These are phyloP conservation scores for Populus hybrid DNA, from an alignment of 441 rosid species.

Conservation along the genomic window DNA sequence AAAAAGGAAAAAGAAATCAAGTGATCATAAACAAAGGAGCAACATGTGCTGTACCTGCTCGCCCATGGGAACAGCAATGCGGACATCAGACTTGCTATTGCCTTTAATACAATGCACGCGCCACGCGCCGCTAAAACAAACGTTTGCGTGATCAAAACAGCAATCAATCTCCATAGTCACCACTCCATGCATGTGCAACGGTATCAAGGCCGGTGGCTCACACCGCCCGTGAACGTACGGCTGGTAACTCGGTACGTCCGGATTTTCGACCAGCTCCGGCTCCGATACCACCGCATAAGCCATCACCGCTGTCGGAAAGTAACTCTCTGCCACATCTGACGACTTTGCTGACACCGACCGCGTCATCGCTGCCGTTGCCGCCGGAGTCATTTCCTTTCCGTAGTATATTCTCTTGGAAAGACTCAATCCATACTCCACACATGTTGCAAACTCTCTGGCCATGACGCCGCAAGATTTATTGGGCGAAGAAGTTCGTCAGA, in stretches of 20 bases:
- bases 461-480: slow-evolving; percentile 13
- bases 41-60: slow-evolving; percentile 51
- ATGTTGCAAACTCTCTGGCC: slow-evolving; percentile 50
- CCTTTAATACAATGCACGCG: slow-evolving; percentile 67
- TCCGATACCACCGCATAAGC: slow-evolving; percentile 70
- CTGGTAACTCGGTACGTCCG: slow-evolving; percentile 96
- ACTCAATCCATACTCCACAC: slow-evolving; percentile 57
- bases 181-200: slow-evolving; percentile 70
- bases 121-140: no score
- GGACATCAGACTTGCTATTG: slow-evolving; percentile 63
- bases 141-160: slow-evolving; percentile 58
- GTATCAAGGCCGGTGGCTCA: slow-evolving; percentile 85
- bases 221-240: slow-evolving; percentile 92
- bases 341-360: slow-evolving; percentile 35
- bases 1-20: no score
- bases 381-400: slow-evolving; percentile 53
- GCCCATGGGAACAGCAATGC: slow-evolving; percentile 73
- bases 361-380: slow-evolving; percentile 31
- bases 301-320: slow-evolving; percentile 63
- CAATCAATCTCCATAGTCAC: slow-evolving; percentile 61
- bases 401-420: slow-evolving; percentile 75
- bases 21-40: background rate
- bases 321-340: slow-evolving; percentile 24
- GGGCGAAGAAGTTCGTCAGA: background rate
- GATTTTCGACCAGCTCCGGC: slow-evolving; percentile 77